A percentile compares a stretch with the other conserved stretches of the same genome.
These are phyloP conservation scores for Fusarium compactum DNA, from an alignment of 2,329 filamentous ascomycete species.

Conservation along the genomic window DNA sequence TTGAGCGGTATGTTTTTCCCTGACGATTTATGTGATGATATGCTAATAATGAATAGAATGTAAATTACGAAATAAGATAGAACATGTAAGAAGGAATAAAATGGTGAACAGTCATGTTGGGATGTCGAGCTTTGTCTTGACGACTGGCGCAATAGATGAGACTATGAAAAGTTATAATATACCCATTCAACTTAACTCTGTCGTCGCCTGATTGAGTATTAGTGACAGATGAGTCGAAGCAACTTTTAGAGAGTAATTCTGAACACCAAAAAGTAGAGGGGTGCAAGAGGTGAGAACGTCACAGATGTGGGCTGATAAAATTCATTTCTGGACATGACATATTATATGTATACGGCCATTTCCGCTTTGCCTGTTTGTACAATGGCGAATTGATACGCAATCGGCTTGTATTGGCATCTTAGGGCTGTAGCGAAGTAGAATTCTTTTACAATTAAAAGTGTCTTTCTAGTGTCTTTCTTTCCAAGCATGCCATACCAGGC, in stretches of 20 bases:
- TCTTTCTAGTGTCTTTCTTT: not conserved
- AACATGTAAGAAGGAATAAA: constrained; percentile 10
- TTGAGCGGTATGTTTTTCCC: constrained; percentile 63
- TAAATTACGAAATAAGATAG: constrained; percentile 31
- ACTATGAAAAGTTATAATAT: constrained; percentile 48
- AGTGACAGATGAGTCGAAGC: not conserved
- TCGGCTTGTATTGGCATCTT: not conserved
- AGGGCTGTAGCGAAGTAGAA: not conserved
- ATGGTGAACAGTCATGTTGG: constrained; percentile 11
- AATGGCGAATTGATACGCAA: not conserved
- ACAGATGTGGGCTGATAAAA: not conserved
- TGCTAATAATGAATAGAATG: constrained; percentile 43
- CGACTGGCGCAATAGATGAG: constrained; percentile 39
- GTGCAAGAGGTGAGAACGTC: not conserved
- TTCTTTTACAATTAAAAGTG: constrained; percentile 4
- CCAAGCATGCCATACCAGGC: not conserved
- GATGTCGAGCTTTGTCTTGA: constrained; percentile 25
- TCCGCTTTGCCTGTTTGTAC: not conserved
- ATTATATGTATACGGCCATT: not conserved
- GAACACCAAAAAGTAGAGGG: not conserved
- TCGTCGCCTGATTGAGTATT: not conserved
- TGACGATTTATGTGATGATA: fast-evolving
- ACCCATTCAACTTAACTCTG: constrained; percentile 37
- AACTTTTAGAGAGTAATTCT: not conserved
- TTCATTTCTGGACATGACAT: not conserved